These are phyloP conservation scores for Monosporascus ibericus DNA, from an alignment of 2,329 filamentous ascomycete genomes.

Conservation along the genomic window DNA sequence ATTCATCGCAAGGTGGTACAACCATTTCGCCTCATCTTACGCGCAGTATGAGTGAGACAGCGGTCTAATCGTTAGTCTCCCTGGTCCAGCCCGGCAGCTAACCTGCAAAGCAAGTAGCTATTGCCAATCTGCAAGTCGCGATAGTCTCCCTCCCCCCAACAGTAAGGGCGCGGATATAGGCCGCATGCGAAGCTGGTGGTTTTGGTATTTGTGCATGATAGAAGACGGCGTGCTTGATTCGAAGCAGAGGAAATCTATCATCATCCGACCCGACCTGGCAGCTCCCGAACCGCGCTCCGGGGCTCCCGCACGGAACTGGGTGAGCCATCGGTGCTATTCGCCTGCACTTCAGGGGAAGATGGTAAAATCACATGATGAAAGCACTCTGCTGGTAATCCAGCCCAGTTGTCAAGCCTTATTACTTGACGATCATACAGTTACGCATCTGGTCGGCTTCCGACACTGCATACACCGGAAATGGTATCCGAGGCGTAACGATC, in stretches of 20 bases:
- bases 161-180: no score
- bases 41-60: not conserved
- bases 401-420: not conserved
- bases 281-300: not conserved
- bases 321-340: not conserved
- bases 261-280: no score
- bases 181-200: no score
- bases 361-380: constrained; percentile 1
- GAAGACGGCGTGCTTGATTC: no score
- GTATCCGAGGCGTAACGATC: no score
- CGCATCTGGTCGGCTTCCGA: not conserved
- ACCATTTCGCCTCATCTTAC: not conserved
- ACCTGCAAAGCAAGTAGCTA: no score
- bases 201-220: no score
- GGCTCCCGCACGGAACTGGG: not conserved
- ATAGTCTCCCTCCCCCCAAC: no score
- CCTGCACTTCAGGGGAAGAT: no score
- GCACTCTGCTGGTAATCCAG: not conserved
- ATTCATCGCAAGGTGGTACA: not conserved
- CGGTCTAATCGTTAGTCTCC: not conserved
- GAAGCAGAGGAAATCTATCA: no score
- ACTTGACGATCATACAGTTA: not conserved
- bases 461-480: not conserved
- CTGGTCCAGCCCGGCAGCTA: not conserved
- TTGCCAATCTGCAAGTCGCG: no score